Percentiles rank a stretch among this genome's conserved stretches.
phyloP scores from a whole-genome alignment of 2,329 filamentous ascomycete genomes.

The Knoxdaviesia capensis region DNA sequence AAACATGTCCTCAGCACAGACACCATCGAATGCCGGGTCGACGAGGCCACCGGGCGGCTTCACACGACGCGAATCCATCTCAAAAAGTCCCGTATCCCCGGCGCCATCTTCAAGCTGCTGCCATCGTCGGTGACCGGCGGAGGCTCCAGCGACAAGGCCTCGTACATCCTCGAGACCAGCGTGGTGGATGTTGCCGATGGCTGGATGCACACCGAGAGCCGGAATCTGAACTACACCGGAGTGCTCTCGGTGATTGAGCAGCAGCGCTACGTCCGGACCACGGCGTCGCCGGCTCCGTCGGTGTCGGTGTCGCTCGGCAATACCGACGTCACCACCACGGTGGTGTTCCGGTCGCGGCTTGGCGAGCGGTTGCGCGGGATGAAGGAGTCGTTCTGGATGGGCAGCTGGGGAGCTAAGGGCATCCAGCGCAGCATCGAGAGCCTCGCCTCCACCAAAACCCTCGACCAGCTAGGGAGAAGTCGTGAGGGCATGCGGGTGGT shows the following conservation, averaged over 20 bases:
- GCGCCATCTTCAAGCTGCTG: constrained; percentile 54
- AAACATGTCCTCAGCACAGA: constrained; percentile 69
- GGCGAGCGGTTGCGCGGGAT: constrained; percentile 45
- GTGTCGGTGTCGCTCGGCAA: constrained; percentile 7
- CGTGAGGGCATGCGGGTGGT: constrained; percentile 71
- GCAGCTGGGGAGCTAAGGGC: constrained; percentile 45
- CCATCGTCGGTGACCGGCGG: constrained; percentile 50
- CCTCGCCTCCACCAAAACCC: constrained; percentile 57
- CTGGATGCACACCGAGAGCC: constrained; percentile 66
- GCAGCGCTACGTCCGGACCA: constrained; percentile 34
- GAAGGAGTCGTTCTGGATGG: constrained; percentile 27
- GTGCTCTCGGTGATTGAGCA: constrained; percentile 61
- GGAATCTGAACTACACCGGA: constrained; percentile 66
- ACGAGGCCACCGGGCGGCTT: constrained; percentile 52
- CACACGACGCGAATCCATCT: constrained; percentile 64
- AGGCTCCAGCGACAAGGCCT: constrained; percentile 43
- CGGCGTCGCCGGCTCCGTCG: constrained; percentile 11
- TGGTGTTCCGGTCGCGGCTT: constrained; percentile 51
- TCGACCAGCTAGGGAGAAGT: constrained; percentile 60
- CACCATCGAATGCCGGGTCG: constrained; percentile 55
- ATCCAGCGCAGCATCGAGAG: constrained; percentile 64
- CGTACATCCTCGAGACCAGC: constrained; percentile 63
- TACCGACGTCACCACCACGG: constrained; percentile 54
- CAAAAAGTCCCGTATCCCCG: constrained; percentile 61
- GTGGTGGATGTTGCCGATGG: constrained; percentile 62